Evolutionary conservation across 345 rosid genomes (phyloP).

Genomic region (Dimocarpus longan): DNA sequence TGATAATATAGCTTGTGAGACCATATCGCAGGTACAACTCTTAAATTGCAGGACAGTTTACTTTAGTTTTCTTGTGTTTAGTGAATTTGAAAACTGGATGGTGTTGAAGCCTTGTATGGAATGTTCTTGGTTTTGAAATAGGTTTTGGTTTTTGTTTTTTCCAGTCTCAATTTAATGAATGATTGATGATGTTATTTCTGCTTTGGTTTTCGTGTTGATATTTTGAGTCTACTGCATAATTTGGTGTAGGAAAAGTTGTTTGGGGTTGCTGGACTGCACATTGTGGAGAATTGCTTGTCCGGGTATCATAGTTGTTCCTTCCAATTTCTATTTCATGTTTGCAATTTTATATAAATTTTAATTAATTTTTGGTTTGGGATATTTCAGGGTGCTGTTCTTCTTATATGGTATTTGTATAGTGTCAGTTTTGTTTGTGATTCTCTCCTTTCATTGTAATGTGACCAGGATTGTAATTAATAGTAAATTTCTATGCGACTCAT

Average conservation of each 20-base stretch:
- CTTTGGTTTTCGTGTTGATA: background rate
- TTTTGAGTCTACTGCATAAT: conserved; percentile 23
- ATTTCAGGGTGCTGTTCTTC: too few species aligned
- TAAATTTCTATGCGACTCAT: too few species aligned
- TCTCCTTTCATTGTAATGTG: too few species aligned
- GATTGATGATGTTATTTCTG: too few species aligned
- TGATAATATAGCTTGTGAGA: conserved; percentile 80
- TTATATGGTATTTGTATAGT: too few species aligned
- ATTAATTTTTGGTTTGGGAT: too few species aligned
- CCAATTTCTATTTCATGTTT: too few species aligned
- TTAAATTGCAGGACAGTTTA: background rate
- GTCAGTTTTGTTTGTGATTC: too few species aligned
- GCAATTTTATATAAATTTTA: too few species aligned
- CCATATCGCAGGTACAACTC: conserved; percentile 71
- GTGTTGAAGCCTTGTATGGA: background rate
- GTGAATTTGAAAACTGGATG: too few species aligned
- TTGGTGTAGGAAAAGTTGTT: conserved; percentile 69
- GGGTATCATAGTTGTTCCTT: conserved; percentile 94
- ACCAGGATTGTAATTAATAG: too few species aligned
- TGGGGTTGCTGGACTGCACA: conserved; percentile 76
- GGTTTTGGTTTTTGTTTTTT: background rate
- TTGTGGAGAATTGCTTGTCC: conserved; percentile 96
- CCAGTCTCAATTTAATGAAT: background rate
- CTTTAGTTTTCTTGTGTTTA: background rate
- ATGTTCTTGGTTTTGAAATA: background rate